A percentile compares a stretch with the other conserved stretches of the same genome.
Evolutionary conservation across 352 stramenopile species (phyloP).

Genomic region (Globisporangium paddicum): DNA sequence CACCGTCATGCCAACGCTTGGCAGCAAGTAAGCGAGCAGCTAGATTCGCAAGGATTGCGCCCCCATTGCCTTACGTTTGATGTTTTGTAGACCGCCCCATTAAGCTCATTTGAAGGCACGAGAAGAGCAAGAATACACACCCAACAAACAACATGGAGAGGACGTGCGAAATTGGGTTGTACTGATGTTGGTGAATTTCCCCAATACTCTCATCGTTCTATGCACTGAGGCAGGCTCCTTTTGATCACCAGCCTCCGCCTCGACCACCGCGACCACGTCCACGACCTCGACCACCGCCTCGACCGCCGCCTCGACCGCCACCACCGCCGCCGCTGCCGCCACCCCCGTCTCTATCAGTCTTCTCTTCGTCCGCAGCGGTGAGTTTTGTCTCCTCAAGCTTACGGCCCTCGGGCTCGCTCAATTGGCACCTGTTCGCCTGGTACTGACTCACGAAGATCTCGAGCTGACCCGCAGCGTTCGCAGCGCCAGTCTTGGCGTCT

Average conservation of each 20-base stretch:
- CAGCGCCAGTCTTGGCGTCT: conserved; percentile 66
- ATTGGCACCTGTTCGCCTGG: conserved; percentile 42
- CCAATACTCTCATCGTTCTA: not conserved
- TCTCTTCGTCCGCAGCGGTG: conserved; percentile 60
- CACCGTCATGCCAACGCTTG: conserved; percentile 91
- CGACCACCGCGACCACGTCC: conserved; percentile 30
- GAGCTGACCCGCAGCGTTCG: conserved; percentile 68
- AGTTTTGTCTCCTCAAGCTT: conserved; percentile 74
- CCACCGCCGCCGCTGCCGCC: conserved; percentile 20
- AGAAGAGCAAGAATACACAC: not conserved
- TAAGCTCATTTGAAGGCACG: not conserved
- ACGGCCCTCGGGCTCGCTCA: conserved; percentile 53
- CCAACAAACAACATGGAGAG: not conserved
- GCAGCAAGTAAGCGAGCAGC: conserved; percentile 35
- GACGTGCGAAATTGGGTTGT: not conserved
- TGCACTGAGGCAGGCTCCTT: not conserved
- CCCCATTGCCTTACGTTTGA: not conserved
- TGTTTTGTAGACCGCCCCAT: conserved; percentile 9
- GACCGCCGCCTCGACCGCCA: conserved; percentile 15
- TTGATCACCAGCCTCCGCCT: conserved; percentile 8
- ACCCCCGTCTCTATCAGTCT: conserved; percentile 36
- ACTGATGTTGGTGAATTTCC: not conserved
- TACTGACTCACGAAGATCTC: conserved; percentile 75
- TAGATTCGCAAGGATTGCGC: not conserved
- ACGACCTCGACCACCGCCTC: conserved; percentile 32